Base-by-base conservation (phyloP, 331 rosid species). In the Prunus yedoensis region DNA sequence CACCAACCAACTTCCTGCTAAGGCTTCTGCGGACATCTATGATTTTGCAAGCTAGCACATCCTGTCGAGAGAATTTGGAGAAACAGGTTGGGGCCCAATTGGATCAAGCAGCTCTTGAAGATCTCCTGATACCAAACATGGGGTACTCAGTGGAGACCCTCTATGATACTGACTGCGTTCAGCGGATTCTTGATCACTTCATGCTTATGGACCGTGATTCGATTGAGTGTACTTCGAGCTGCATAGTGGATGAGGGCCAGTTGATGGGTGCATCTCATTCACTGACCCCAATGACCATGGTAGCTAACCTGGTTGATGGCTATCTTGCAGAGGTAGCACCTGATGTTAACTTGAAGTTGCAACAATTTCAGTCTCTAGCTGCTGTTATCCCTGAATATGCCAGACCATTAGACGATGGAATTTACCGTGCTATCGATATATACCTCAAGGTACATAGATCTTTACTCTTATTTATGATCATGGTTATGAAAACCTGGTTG, bases 241-340 rank as follows among this genome's bases (percentile, higher is more conserved):
- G 74, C 32, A 64, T 82, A 5, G 86, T 78, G 30, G 96, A 91
- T 51, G 96, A 86, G 57, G 88, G 85, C 66, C 85, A 81, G 65
- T 10, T 87, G 65, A 77, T 87, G 27, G 89, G 77, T 10, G 64
- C 71, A 49, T 80, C 91, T 63, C 91, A 86, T 54, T 63, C 85
- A 53, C 47, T 32, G 46, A 82, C 80, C 38, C 93, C 93, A 38
- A 80, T 89, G 81, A 74, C 89, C 63, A 80, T 82, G 83, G 97
- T 93, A 69, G 96, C 96, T 63, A 89, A 88, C 72, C 82, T 93
- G 54, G 82, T 93, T 57, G 98, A 93, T 81, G 81, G 83, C 20
- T 93, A 88, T 81, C 93, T 93, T 50, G 94, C 96, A 30, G 97
- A 93, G 82, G 96, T 93, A 45, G 94, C 96, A 68, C 88, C 98